A percentile compares a stretch with the other conserved stretches of the same genome.
Evolutionary conservation across 345 rosid species (phyloP).

Genomic region (Cardamine chenopodiifolia): DNA sequence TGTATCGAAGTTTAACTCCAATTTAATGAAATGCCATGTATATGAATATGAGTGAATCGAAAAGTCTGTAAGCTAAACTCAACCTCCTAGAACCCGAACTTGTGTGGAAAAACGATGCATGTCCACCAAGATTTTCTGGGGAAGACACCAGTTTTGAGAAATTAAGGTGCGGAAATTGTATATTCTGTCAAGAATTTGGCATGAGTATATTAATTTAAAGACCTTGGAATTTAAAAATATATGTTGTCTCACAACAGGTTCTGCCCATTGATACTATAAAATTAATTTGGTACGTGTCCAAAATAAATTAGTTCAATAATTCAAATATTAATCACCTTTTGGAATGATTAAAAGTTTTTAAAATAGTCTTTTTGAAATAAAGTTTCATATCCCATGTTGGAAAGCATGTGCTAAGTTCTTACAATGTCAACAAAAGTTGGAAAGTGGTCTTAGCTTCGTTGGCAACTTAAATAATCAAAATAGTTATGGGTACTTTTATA

Average conservation of each 20-base stretch:
- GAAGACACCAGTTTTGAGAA: neutral
- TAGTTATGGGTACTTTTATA: slow-evolving; percentile 4
- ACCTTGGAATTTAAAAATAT: neutral
- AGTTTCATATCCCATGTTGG: slow-evolving; percentile 40
- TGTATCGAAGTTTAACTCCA: too few species aligned
- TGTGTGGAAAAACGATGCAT: neutral
- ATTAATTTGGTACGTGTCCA: slow-evolving; percentile 1
- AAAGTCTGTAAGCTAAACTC: neutral
- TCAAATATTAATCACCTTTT: slow-evolving; percentile 31
- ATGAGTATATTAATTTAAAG: neutral
- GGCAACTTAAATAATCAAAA: slow-evolving; percentile 39
- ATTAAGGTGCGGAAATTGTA: neutral
- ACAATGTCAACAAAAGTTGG: slow-evolving; percentile 35
- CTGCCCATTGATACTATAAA: slow-evolving; percentile 6
- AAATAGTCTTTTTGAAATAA: slow-evolving; percentile 31
- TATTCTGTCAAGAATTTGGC: neutral
- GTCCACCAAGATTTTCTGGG: neutral
- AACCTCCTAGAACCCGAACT: neutral
- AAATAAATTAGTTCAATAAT: slow-evolving; percentile 10
- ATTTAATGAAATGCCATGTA: too few species aligned
- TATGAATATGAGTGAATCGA: too few species aligned
- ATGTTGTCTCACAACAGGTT: slow-evolving; percentile 1
- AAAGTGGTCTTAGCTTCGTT: slow-evolving; percentile 43
- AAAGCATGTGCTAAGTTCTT: slow-evolving; percentile 41
- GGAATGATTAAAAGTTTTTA: slow-evolving; percentile 23